Evolutionary conservation across 192 early-diverging fungal genomes (phyloP).

Genomic region (Glomus cerebriforme): DNA sequence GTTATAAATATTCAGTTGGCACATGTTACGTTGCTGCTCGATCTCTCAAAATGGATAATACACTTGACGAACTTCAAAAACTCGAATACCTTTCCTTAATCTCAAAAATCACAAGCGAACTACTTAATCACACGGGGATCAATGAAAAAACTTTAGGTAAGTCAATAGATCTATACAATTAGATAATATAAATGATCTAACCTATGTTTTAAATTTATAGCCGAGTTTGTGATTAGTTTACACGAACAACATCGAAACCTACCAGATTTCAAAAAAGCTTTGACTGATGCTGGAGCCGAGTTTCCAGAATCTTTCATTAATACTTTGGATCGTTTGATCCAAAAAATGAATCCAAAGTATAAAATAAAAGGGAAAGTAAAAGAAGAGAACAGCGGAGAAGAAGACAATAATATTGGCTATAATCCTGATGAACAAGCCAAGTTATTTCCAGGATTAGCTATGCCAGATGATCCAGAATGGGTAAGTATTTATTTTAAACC

Average conservation of each 20-base stretch:
- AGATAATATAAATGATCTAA: background rate
- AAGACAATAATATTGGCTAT: background rate
- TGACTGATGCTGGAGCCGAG: slow-evolving; percentile 75
- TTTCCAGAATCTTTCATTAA: slow-evolving; percentile 83
- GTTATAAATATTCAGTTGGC: too few relatives aligned
- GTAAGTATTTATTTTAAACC: slow-evolving; percentile 30
- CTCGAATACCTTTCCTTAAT: slow-evolving; percentile 90
- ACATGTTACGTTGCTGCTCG: too few relatives aligned
- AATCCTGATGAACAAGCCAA: slow-evolving; percentile 56
- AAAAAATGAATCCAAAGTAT: slow-evolving; percentile 73
- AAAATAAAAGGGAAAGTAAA: slow-evolving; percentile 36
- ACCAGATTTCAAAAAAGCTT: slow-evolving; percentile 64
- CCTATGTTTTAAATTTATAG: slow-evolving; percentile 40
- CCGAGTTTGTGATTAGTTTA: slow-evolving; percentile 90
- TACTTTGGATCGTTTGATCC: slow-evolving; percentile 86
- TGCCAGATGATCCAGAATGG: slow-evolving; percentile 54
- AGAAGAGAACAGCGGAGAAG: background rate
- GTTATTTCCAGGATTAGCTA: slow-evolving; percentile 80
- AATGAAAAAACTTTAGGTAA: slow-evolving; percentile 78
- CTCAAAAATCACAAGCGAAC: slow-evolving; percentile 86
- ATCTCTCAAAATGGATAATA: background rate
- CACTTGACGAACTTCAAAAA: slow-evolving; percentile 64
- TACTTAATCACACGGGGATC: slow-evolving; percentile 89
- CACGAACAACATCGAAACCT: slow-evolving; percentile 71
- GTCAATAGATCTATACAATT: background rate